Evolutionary conservation across 768 basidiomycete genomes (phyloP).

Genomic region (Galerina marginata): DNA sequence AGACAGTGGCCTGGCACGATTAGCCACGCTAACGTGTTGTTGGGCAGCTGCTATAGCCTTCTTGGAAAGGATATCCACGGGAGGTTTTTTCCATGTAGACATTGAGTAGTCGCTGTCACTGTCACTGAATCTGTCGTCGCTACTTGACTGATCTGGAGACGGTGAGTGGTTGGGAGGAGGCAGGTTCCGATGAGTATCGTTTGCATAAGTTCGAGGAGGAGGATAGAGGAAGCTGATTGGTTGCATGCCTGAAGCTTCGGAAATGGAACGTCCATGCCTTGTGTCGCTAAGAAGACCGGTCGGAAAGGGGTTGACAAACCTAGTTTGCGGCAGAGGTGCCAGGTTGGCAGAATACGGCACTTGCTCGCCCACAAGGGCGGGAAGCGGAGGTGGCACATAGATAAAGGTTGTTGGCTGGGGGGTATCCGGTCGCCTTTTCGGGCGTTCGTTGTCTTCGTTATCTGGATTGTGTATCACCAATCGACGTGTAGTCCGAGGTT

Average conservation of each 20-base stretch:
- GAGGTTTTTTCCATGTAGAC: slow-evolving; percentile 19
- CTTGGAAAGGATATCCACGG: neutral
- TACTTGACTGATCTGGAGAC: neutral
- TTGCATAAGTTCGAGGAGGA: neutral
- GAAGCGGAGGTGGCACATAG: slow-evolving; percentile 38
- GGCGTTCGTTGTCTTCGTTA: slow-evolving; percentile 2
- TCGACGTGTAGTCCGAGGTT: neutral
- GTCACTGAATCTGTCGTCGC: slow-evolving; percentile 8
- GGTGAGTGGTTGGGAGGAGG: neutral
- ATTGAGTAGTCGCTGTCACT: slow-evolving; percentile 13
- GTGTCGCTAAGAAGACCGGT: neutral
- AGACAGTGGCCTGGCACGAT: neutral
- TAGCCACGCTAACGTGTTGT: neutral
- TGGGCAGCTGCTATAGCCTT: neutral
- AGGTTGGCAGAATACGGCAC: slow-evolving; percentile 9
- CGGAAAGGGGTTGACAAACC: neutral
- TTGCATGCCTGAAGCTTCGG: neutral
- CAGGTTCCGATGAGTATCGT: neutral
- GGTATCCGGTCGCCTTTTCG: neutral
- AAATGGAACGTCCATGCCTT: neutral
- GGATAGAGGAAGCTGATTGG: neutral
- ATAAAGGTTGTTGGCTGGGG: slow-evolving; percentile 15
- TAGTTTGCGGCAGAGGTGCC: slow-evolving; percentile 6
- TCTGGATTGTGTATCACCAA: slow-evolving; percentile 24
- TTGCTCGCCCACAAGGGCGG: slow-evolving; percentile 9